Evolutionary conservation across 352 stramenopile genomes (phyloP), one percentile per base, ranked within the genome.

Genomic region (Pythium sukuiense): DNA sequence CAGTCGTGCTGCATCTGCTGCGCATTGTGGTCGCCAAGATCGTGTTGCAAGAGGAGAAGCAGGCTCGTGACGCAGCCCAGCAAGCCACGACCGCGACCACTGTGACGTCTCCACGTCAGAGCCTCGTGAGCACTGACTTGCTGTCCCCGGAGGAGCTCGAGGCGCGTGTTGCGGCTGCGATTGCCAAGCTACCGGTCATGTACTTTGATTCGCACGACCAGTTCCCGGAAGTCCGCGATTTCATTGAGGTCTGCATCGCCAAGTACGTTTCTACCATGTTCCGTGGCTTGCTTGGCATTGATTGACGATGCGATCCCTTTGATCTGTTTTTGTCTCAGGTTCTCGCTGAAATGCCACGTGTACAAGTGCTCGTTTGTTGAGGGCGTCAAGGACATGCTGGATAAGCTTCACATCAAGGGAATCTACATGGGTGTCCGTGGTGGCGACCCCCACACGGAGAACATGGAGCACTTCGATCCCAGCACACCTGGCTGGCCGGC

Each of bases 161-260:
- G 64, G 37, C 39, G 14, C 75, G 71, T 27, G 81, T 89, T 30
- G 61, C 70, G 18, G 55, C 63, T 30, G 67, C 76, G 43, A 65
- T 95, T 43, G 71, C 79, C 46, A 74, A 75, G 24, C 67, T 96
- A 27, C 88, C 87, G 0, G 83, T 98, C 16, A 97, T 99, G 73
- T 99, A 98, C 80, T 99, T 99, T 74, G 87, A 99, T 65, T 96
- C 97, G 62, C 72, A 88, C 37, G 86, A 98, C 71, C 95, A 99
- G 79, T 99, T 99, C 76, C 85, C 87, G 2, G 88, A 98, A 67
- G 82, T 98, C n/a, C 75, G 88, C 26, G 77, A 83, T 16, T 98
- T 98, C 63, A 96, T 96, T 41, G 77, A 95, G 53, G 43, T 85
- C 39, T 88, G 86, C 60, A 84, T 78, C 16, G 59, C 67, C 29